Conservation (phyloP, 345 rosid species). For the Melastoma malabathricum region DNA sequence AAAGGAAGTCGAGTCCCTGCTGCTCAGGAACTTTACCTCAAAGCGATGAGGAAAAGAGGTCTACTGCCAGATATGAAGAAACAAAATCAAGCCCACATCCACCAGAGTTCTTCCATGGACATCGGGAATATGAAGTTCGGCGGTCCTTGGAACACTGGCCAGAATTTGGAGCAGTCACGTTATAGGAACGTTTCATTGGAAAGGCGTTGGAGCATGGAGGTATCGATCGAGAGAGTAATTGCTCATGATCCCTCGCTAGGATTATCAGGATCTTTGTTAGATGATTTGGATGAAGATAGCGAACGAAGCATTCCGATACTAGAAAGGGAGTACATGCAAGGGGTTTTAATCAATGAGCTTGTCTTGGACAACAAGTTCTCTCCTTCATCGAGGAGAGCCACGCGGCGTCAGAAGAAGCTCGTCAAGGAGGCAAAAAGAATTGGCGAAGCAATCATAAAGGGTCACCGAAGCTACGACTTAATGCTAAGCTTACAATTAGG, state of each 20-base stretch:
- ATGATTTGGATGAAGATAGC: slow-evolving; percentile 23
- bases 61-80: slow-evolving; percentile 69
- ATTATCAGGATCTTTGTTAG: slow-evolving; percentile 30
- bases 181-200: slow-evolving; percentile 61
- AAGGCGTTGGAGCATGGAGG: slow-evolving; percentile 98
- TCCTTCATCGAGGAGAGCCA: slow-evolving; percentile 62
- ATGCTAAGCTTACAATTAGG: slow-evolving; percentile 97
- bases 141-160: slow-evolving; percentile 22
- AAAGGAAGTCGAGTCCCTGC: slow-evolving; percentile 60
- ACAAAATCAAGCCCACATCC: slow-evolving; percentile 43
- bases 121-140: slow-evolving; percentile 47
- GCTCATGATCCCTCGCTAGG: slow-evolving; percentile 50
- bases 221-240: slow-evolving; percentile 86
- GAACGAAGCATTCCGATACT: slow-evolving; percentile 43
- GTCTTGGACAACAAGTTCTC: slow-evolving; percentile 61
- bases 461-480: slow-evolving; percentile 93
- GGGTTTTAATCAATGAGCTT: slow-evolving; percentile 81
- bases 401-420: slow-evolving; percentile 48
- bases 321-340: slow-evolving; percentile 97
- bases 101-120: slow-evolving; percentile 56
- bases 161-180: slow-evolving; percentile 63
- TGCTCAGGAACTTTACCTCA: slow-evolving; percentile 58
- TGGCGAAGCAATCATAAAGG: slow-evolving; percentile 90
- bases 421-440: slow-evolving; percentile 78
- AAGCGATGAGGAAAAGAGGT: slow-evolving; percentile 78